phyloP scores from a whole-genome alignment of 805 yeast species.

The Wickerhamomyces strasburgensis region DNA sequence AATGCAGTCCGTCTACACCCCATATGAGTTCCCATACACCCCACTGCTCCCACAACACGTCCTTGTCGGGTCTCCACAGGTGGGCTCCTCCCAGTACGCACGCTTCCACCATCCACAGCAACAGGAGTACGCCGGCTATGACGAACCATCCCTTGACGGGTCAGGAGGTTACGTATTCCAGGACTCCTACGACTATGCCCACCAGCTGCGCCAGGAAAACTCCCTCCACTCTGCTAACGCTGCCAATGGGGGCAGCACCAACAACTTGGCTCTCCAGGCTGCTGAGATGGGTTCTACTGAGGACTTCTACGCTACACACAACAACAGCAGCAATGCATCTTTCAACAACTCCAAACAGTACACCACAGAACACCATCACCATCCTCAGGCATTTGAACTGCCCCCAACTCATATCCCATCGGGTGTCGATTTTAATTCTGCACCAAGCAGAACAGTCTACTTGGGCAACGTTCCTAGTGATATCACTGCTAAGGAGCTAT shows the following conservation, averaged over 20 bases:
- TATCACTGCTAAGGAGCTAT: constrained; percentile 70
- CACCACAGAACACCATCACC: too few relatives aligned
- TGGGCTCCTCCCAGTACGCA: constrained; percentile 12
- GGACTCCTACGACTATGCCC: neutral
- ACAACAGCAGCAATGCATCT: neutral
- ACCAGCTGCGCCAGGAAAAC: neutral
- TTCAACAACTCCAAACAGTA: too few relatives aligned
- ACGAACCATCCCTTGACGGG: neutral
- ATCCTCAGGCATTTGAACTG: too few relatives aligned
- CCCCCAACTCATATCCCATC: neutral
- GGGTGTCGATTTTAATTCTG: constrained; percentile 31
- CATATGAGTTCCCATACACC: constrained; percentile 21
- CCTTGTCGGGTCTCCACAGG: constrained; percentile 20
- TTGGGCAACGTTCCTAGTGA: constrained; percentile 85
- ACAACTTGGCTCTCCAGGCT: too few relatives aligned
- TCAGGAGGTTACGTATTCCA: neutral
- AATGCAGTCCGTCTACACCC: constrained; percentile 24
- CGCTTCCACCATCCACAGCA: constrained; percentile 6
- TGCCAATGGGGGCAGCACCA: too few relatives aligned
- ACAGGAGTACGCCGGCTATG: neutral
- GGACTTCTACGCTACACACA: constrained; percentile 4
- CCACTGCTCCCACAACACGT: constrained; percentile 24
- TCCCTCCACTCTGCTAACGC: too few relatives aligned
- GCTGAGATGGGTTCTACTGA: constrained; percentile 3
- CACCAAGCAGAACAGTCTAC: constrained; percentile 83